Base-by-base conservation (phyloP, 2,329 filamentous ascomycete genomes). In the Arthrobotrys pseudoclavata region DNA sequence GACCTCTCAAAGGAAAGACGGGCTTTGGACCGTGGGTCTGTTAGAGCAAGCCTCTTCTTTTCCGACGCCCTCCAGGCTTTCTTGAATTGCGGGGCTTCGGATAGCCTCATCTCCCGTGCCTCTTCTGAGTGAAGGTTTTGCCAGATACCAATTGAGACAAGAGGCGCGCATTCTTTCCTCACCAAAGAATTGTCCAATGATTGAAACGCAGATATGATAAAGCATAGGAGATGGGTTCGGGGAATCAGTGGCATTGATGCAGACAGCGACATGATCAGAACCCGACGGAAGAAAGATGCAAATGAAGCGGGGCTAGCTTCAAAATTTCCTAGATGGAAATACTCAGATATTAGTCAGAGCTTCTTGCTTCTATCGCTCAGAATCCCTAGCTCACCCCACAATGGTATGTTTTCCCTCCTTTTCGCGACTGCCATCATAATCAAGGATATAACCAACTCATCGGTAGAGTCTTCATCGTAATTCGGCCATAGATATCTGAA, bases 131-230 rank as follows among this genome's bases (percentile, higher is more conserved):
- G 92, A 42, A 99, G 85, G 82, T 97, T 96, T 82, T 98, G 93
- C 96, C 96, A 99, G 81, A 96, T 93, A 0, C 92, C 91, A 81
- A 99, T 97, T 12, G 94, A 96, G 20, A 99, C 95, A 63, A 99
- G 86, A 1, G 96, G 93, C 5, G 95, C 96, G 84, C 96, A 98
- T 86, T 99, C 96, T 84, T 97, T 98, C 79, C 96, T 91, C 61
- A 99, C 92, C 69, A 97, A 88, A 42, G 89, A 88, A 82, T 90
- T 94, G 83, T 99, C 96, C 34, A 99, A 87, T 55, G 94, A 97
- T 84, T 98, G 94, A 83, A 97, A 99, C 40, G 95, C 92, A 80
- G 91, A 89, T 62, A 97, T 96, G 79, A 98, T 87, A 84, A 98
- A 98, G 24, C 89, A 91, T 22, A 99, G 86, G n/a, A 98, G 88